These are phyloP conservation scores for Cladophialophora carrionii DNA, from an alignment of 2,329 filamentous ascomycete genomes.

Conservation along the genomic window DNA sequence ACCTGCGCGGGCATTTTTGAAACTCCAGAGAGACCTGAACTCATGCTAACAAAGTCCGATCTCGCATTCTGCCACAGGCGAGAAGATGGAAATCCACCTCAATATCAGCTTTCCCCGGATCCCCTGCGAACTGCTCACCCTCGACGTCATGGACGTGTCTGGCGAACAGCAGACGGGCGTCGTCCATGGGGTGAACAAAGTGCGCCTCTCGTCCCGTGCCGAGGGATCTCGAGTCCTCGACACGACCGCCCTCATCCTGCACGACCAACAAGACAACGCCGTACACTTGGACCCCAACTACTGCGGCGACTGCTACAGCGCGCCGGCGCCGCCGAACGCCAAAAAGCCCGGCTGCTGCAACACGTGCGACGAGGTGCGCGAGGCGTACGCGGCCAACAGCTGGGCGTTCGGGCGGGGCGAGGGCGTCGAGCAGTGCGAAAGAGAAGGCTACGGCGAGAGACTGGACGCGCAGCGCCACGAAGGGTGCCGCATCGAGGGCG, in stretches of 20 bases:
- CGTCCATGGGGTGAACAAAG: constrained; percentile 88
- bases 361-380: constrained; percentile 93
- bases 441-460: constrained; percentile 89
- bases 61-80: constrained; percentile 58
- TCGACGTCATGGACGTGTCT: constrained; percentile 99
- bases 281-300: constrained; percentile 86
- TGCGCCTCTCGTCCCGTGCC: constrained; percentile 71
- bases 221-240: constrained; percentile 80
- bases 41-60: background rate
- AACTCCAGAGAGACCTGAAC: background rate
- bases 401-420: constrained; percentile 96
- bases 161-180: constrained; percentile 96
- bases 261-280: constrained; percentile 68
- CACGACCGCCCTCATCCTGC: constrained; percentile 66
- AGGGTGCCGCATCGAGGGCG: constrained; percentile 91
- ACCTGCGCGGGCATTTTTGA: background rate
- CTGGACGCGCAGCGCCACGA: constrained; percentile 86
- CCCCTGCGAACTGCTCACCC: constrained; percentile 90
- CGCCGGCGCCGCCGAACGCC: constrained; percentile 69
- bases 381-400: constrained; percentile 83
- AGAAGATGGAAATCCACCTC: constrained; percentile 98
- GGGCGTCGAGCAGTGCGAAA: constrained; percentile 89
- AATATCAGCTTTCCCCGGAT: constrained; percentile 94
- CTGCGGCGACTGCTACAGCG: constrained; percentile 93
- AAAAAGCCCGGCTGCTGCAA: constrained; percentile 90